phyloP scores from a whole-genome alignment of 2,329 filamentous ascomycete genomes.

The Neofusicoccum ribis region DNA sequence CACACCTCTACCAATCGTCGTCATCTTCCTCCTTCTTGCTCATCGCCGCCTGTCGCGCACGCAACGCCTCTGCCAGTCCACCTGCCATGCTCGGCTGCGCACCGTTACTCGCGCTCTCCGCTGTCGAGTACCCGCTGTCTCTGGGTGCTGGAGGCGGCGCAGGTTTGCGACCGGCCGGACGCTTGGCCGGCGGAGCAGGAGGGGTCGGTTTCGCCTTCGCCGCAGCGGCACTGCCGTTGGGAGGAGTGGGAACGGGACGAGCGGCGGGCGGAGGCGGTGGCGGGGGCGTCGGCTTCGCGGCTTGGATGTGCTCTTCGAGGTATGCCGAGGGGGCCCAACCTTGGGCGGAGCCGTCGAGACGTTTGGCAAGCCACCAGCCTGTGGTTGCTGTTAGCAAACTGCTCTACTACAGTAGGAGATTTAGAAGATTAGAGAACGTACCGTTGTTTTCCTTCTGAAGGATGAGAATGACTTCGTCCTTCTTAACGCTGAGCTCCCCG shows the following conservation, averaged over 20 bases:
- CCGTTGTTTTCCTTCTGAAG: constrained; percentile 95
- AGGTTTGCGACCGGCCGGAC: constrained; percentile 71
- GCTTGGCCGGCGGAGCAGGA: constrained; percentile 76
- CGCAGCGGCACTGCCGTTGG: constrained; percentile 41
- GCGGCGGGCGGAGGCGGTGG: constrained; percentile 54
- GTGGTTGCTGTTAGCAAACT: not conserved
- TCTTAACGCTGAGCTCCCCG: constrained; percentile 79
- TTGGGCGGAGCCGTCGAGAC: constrained; percentile 65
- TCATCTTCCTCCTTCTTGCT: constrained; percentile 37
- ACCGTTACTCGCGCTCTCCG: constrained; percentile 30
- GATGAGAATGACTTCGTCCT: constrained; percentile 82
- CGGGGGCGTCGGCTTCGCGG: constrained; percentile 55
- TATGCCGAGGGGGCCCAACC: constrained; percentile 96
- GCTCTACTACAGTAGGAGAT: no score
- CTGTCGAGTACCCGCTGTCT: constrained; percentile 57
- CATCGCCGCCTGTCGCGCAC: constrained; percentile 52
- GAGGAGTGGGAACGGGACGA: constrained; percentile 45
- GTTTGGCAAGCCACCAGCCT: constrained; percentile 98
- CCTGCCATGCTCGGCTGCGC: constrained; percentile 45
- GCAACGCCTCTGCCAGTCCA: constrained; percentile 52
- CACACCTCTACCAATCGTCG: constrained; percentile 34
- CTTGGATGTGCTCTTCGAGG: constrained; percentile 72
- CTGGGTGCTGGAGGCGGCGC: constrained; percentile 66
- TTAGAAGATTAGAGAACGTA: constrained; percentile 48
- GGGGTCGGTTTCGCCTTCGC: constrained; percentile 54